Evolutionary conservation across 2,329 filamentous ascomycete species (phyloP).

Genomic region (Thielaviopsis ethacetica): DNA sequence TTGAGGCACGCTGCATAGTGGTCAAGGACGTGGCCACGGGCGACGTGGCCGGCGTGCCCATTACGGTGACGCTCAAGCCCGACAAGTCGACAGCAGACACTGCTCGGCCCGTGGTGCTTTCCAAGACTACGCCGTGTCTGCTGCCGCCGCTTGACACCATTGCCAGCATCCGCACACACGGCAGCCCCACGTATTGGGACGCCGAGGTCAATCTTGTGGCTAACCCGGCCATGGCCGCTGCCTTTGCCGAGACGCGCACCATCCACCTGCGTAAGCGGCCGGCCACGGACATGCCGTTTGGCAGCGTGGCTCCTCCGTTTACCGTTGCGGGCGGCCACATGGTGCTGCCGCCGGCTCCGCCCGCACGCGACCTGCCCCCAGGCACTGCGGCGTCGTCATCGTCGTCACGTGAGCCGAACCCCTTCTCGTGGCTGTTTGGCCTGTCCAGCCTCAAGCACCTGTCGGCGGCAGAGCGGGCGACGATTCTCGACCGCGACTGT

Average conservation of each 20-base stretch:
- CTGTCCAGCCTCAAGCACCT: slow-evolving; percentile 37
- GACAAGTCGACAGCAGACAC: slow-evolving; percentile 20
- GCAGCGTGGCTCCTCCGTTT: neutral
- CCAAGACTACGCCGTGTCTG: slow-evolving; percentile 40
- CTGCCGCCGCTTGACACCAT: slow-evolving; percentile 51
- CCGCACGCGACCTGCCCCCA: neutral
- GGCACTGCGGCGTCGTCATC: neutral
- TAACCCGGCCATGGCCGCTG: slow-evolving; percentile 42
- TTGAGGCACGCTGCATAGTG: slow-evolving; percentile 76
- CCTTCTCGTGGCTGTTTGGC: slow-evolving; percentile 62
- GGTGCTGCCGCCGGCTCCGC: neutral
- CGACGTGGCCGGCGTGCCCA: slow-evolving; percentile 57
- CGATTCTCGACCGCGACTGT: slow-evolving; percentile 38
- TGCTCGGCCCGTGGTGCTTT: slow-evolving; percentile 1
- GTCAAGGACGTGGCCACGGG: slow-evolving; percentile 74
- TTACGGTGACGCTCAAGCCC: slow-evolving; percentile 45
- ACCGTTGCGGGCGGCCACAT: neutral
- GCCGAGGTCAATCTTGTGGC: slow-evolving; percentile 57
- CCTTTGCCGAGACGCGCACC: slow-evolving; percentile 51
- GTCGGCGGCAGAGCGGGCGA: slow-evolving; percentile 49
- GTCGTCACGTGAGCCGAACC: slow-evolving; percentile 16
- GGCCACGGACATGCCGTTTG: slow-evolving; percentile 50
- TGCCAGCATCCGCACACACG: slow-evolving; percentile 39
- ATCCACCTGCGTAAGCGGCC: slow-evolving; percentile 58
- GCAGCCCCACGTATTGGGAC: slow-evolving; percentile 59